Base-by-base conservation (phyloP, 148 eudicot species). In the Camellia lanceoleosa region DNA sequence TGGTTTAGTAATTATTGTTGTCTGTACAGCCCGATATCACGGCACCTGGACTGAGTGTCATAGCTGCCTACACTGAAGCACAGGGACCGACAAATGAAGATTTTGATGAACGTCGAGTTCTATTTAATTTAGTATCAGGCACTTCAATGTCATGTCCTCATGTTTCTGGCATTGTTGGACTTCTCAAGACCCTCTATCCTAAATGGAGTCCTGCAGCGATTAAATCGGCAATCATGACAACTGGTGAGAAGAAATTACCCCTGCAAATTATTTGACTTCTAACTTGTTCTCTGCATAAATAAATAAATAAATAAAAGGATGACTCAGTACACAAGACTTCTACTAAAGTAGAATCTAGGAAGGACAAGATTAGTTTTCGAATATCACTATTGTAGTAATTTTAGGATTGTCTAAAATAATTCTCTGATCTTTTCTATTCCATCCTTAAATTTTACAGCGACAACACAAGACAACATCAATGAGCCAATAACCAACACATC, bases 111-210 rank as follows among this genome's bases (percentile, higher is more conserved):
- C 92, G 98, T 2, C 86, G 94, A 60, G 91, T 95, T 44, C 61
- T 74, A 23, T 93, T 82, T 73, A 93, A 95, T 80, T 83, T 94
- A 3, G 77, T 91, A 42, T 91, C 98, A 1, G 98, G 98, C 42
- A 95, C 98, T 52, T 95, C 97, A 2, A 95, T 95, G 98, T 93
- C 98, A 65, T 95, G 98, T 56, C 98, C 98, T 73, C 98, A 95
- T 85, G 78, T 93, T 61, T 84, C 97, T 42, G 98, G 98, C 30
- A 65, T 95, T 62, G 97, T 83, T 52, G 97, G 94, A 63, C 98
- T 95, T 64, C 86, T 95, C 0, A 93, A 86, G 85, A 86, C 97
- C 10, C 85, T 92, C 7, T 83, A 95, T 80, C 98, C 97, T 1
- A 80, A 77, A 75, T 95, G 98, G 98, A 93, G 93, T 71, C 97